Base-by-base conservation (phyloP, 2,329 filamentous ascomycete genomes). In the Colletotrichum filicis region DNA sequence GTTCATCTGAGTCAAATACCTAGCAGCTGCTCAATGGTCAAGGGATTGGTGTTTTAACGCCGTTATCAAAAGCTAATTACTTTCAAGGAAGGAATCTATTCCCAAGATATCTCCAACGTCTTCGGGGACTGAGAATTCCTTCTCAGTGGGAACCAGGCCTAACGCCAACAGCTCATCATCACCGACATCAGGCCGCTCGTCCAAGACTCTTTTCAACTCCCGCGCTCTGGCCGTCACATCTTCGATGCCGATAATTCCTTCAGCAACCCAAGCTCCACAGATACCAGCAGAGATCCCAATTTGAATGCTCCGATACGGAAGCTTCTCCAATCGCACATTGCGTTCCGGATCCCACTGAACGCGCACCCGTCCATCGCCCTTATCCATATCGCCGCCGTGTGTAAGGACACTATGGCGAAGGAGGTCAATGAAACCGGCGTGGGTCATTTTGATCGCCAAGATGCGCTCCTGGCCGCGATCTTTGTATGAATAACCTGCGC, bases 341-440 rank as follows among this genome's bases (percentile, higher is more conserved):
- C 91, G 77, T 77, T 92, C 91, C 0, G 90, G 90, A 79, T 92
- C 91, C 90, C 91, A 92, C 78, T 92, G 90, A 8, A 92, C 83
- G n/a, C 86, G 84, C 0, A 92, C 88, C 22, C 80, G 77, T 4
- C 67, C 65, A 64, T 66, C 61, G 16, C 71, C 59, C 8, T 26
- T 32, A 8, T 49, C 32, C 12, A n/a, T n/a, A 49, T 9, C 61
- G 46, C 8, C 30, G 2, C 16, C 24, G 14, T 24, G 24, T 24
- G 24, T 24, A 24, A 24, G 24, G 24, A 24, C 24, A 24, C 24
- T 24, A 24, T 24, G 24, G 24, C 24, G 76, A 2, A 92, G 80
- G 3, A 91, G 80, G 19, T 78, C 78, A 46, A 87, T 75, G 53
- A 92, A 91, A 26, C 85, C 80, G 1, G 79, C 81, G 62, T 85